Base-by-base conservation (phyloP, 768 basidiomycete genomes). In the Leccinum aurantiacum region DNA sequence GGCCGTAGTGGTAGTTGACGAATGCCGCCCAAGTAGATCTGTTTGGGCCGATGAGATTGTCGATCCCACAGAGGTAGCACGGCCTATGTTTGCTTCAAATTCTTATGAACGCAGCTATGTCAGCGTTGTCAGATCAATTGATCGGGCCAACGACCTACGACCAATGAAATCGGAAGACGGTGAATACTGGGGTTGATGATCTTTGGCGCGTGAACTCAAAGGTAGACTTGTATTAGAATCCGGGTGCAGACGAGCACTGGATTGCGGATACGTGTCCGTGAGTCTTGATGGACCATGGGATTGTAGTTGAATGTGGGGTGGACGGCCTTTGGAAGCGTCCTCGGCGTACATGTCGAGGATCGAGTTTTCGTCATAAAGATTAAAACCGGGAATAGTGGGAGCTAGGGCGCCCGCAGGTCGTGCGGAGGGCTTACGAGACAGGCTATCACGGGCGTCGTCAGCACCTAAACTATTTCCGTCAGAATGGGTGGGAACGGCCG, bases 331-430 rank as follows among this genome's bases (percentile, higher is more conserved):
- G 19, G 58, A 35, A 24, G 54, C 35, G 0, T 67, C 70, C 0
- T 65, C 72, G 19, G 65, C 9, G 15, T 73, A 72, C 58, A 67
- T 60, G 24, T 74, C 71, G 46, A 66, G 38, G 19, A 69, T 46
- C 3, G 59, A 63, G 22, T 50, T 58, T 10, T 74, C 70, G 41
- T 75, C 72, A 49, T 57, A 71, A 27, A 60, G 56, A 5, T 38
- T 63, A 48, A 60, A 62, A 22, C 72, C 72, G 2, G 74, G 72
- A 19, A 65, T 70, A 19, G 65, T 64, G 0, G 72, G 72, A 2
- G 72, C 48, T 19, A 63, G 61, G 46, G 74, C 69, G 17, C 72
- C 74, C 27, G 70, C 65, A 22, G 72, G 74, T 53, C 72, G 71
- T 8, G 63, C 41, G 1, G 72, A 74, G 24, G 67, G 4, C 53